A percentile compares a stretch with the other conserved stretches of the same genome.
phyloP scores from a whole-genome alignment of 2,329 filamentous ascomycete species.

The Sarocladiaceae sp. region DNA sequence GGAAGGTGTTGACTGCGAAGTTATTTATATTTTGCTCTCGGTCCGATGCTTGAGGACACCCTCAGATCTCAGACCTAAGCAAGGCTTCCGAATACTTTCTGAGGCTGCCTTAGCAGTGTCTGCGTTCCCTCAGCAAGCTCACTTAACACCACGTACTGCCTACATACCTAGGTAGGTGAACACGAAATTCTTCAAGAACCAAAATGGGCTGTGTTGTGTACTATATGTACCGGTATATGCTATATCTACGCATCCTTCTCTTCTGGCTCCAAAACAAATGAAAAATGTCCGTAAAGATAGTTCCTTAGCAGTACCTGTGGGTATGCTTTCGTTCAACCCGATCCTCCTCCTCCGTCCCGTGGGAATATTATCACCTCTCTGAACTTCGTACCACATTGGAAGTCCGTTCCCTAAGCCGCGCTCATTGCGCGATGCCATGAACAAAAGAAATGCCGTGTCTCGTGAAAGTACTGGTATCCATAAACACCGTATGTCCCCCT shows the following conservation, averaged over 20 bases:
- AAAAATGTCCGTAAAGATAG: slow-evolving; percentile 1
- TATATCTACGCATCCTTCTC: neutral
- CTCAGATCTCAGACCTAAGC: too few relatives aligned
- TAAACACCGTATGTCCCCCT: neutral
- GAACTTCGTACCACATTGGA: neutral
- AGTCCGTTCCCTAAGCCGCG: neutral
- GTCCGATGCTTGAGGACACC: too few relatives aligned
- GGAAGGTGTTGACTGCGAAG: too few relatives aligned
- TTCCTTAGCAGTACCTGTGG: neutral
- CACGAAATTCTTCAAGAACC: too few relatives aligned
- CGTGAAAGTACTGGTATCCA: slow-evolving; percentile 3
- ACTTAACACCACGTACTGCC: too few relatives aligned
- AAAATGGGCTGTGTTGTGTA: too few relatives aligned
- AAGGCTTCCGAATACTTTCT: too few relatives aligned
- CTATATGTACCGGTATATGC: too few relatives aligned
- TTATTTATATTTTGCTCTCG: too few relatives aligned
- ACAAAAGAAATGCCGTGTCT: slow-evolving; percentile 6
- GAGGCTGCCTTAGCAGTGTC: too few relatives aligned
- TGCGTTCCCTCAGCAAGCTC: too few relatives aligned
- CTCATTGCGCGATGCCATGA: neutral
- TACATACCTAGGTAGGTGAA: too few relatives aligned
- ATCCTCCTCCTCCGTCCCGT: neutral
- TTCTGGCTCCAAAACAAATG: neutral
- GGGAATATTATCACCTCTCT: neutral
- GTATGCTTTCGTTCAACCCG: neutral